Conservation (phyloP, 2,329 filamentous ascomycete genomes). For the Didymella lethalis region DNA sequence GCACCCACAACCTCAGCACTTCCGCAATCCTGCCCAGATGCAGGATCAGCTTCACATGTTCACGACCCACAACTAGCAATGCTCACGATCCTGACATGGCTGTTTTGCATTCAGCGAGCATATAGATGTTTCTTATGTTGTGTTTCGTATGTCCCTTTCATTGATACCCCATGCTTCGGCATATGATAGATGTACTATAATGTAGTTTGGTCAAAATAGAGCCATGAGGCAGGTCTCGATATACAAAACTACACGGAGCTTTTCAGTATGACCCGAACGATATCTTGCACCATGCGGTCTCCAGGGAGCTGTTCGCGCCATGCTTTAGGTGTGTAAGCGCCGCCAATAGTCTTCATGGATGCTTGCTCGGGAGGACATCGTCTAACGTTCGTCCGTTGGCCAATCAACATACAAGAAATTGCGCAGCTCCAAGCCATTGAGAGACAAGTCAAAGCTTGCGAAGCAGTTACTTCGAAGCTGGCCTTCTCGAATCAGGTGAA, state of each 20-base stretch:
- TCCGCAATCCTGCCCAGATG: conserved; percentile 31
- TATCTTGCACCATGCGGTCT: not conserved
- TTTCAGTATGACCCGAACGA: not conserved
- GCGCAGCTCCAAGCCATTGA: not conserved
- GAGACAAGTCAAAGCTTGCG: not conserved
- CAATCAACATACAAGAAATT: not conserved
- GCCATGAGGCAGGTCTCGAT: conserved; percentile 7
- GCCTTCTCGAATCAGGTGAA: not conserved
- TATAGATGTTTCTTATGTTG: conserved; percentile 21
- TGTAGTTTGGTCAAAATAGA: conserved; percentile 15
- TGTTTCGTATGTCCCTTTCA: conserved; percentile 16
- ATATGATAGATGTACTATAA: conserved; percentile 32
- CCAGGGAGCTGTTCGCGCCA: not conserved
- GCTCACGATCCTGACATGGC: conserved; percentile 17
- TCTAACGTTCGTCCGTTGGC: not conserved
- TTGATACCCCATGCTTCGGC: conserved; percentile 34
- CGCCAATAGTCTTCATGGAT: not conserved
- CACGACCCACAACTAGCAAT: conserved; percentile 27
- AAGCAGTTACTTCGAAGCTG: not conserved
- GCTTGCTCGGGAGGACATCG: not conserved
- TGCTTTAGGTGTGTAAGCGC: not conserved
- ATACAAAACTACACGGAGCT: not conserved
- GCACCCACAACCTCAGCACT: conserved; percentile 29
- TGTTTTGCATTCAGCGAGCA: conserved; percentile 27
- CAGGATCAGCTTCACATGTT: conserved; percentile 38